Evolutionary conservation across 345 rosid genomes (phyloP).

Genomic region (Dimocarpus longan): DNA sequence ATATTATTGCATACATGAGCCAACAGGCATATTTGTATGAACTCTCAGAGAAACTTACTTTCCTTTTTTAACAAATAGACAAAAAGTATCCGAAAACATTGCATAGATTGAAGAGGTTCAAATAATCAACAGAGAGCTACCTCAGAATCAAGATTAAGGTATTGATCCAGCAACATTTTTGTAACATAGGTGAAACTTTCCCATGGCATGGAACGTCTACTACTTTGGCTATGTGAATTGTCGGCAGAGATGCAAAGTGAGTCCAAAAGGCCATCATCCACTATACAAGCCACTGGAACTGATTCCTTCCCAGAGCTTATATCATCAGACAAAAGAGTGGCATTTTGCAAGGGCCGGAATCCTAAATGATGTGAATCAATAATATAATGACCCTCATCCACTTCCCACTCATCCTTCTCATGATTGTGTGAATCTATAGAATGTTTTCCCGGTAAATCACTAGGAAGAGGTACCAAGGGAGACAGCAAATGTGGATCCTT

Average conservation of each 20-base stretch:
- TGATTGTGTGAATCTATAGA: conserved; percentile 30
- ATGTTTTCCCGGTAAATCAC: conserved; percentile 30
- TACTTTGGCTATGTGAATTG: conserved; percentile 32
- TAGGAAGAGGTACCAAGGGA: conserved; percentile 47
- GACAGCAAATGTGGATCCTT: conserved; percentile 40
- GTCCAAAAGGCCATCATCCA: conserved; percentile 60
- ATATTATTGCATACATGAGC: not conserved
- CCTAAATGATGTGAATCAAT: conserved; percentile 62
- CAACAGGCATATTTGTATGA: not conserved
- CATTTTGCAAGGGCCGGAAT: conserved; percentile 46
- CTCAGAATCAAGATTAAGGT: conserved; percentile 53
- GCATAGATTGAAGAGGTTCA: conserved; percentile 10
- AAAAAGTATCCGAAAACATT: not conserved
- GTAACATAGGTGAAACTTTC: conserved; percentile 71
- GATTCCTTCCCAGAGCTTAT: conserved; percentile 87
- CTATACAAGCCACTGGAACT: conserved; percentile 69
- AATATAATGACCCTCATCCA: conserved; percentile 86
- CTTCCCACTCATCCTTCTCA: conserved; percentile 51
- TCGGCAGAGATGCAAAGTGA: conserved; percentile 30
- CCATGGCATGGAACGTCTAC: conserved; percentile 63
- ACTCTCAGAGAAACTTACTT: not conserved
- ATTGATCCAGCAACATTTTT: conserved; percentile 57
- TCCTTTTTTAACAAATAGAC: not conserved
- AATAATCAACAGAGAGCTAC: conserved; percentile 42
- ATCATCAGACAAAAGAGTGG: conserved; percentile 65